phyloP scores from a whole-genome alignment of 2,329 filamentous ascomycete genomes.

The Berkeleyomyces rouxiae region DNA sequence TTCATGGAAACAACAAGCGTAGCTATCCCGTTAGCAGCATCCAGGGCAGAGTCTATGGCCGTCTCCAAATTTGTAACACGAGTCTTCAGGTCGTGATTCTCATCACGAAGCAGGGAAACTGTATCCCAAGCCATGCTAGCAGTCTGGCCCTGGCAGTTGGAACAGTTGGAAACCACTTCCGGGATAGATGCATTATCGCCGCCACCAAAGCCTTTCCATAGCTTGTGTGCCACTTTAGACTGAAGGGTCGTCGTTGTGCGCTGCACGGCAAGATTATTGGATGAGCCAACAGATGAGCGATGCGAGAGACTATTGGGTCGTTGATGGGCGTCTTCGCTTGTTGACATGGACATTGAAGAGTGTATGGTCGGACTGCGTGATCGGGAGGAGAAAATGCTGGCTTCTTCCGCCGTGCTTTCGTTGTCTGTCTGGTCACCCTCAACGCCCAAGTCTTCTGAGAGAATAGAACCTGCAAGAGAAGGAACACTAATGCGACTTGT shows the following conservation, averaged over 20 bases:
- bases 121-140: conserved; percentile 48
- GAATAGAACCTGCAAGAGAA: conserved; percentile 22
- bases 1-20: conserved; percentile 10
- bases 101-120: conserved; percentile 41
- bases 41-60: conserved; percentile 43
- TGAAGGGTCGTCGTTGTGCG: conserved; percentile 10
- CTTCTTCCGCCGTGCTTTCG: conserved; percentile 28
- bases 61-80: conserved; percentile 41
- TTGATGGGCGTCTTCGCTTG: conserved; percentile 1
- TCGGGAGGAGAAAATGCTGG: conserved; percentile 45
- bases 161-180: conserved; percentile 23
- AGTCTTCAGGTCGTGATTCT: conserved; percentile 45
- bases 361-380: conserved; percentile 36
- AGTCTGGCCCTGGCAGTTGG: conserved; percentile 41
- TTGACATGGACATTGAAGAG: background rate
- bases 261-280: conserved; percentile 15
- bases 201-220: conserved; percentile 4
- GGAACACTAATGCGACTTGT: conserved; percentile 7
- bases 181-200: background rate
- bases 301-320: background rate
- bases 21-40: conserved; percentile 40
- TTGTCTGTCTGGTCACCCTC: conserved; percentile 40
- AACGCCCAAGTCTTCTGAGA: conserved; percentile 37
- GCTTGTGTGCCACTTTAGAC: background rate
- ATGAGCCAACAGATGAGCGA: conserved; percentile 22